phyloP scores from a whole-genome alignment of 768 basidiomycete genomes.

The Pleurotus cornucopiae region DNA sequence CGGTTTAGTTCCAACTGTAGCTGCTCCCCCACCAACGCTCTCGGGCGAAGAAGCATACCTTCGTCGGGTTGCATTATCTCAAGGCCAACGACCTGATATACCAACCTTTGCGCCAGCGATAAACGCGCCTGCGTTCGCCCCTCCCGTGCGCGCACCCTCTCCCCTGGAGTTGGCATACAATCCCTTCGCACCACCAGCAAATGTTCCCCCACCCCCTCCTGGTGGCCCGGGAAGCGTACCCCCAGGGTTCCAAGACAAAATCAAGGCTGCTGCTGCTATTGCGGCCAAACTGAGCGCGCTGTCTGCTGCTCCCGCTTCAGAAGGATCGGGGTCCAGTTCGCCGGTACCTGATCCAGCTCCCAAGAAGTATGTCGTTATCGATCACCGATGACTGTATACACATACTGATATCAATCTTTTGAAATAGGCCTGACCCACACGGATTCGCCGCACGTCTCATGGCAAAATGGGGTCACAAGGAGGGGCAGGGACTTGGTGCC shows the following conservation, averaged over 20 bases:
- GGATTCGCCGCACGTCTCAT: constrained; percentile 83
- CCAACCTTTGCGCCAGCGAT: too few species aligned
- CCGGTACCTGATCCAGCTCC: constrained; percentile 20
- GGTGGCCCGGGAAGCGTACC: constrained; percentile 31
- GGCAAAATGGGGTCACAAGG: constrained; percentile 96
- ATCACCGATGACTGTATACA: not conserved
- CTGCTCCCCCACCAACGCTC: constrained; percentile 23
- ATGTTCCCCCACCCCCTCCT: constrained; percentile 52
- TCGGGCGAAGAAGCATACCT: constrained; percentile 70
- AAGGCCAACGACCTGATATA: constrained; percentile 20
- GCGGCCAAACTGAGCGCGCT: constrained; percentile 70
- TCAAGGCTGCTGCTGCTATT: constrained; percentile 77
- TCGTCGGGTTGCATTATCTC: constrained; percentile 54
- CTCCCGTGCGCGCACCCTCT: constrained; percentile 28
- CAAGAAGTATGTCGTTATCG: constrained; percentile 8
- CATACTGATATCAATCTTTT: not conserved
- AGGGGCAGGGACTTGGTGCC: constrained; percentile 87
- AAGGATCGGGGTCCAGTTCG: constrained; percentile 19
- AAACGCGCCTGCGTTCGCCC: constrained; percentile 10
- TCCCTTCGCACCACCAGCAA: constrained; percentile 62
- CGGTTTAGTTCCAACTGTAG: constrained; percentile 13
- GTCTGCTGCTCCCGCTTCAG: constrained; percentile 28
- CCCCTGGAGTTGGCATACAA: constrained; percentile 61
- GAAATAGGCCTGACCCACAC: constrained; percentile 51
- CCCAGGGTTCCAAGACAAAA: constrained; percentile 55